A percentile compares a stretch with the other conserved stretches of the same genome.
Evolutionary conservation across 129 eudicot species (phyloP).

Genomic region (Centella asiatica): DNA sequence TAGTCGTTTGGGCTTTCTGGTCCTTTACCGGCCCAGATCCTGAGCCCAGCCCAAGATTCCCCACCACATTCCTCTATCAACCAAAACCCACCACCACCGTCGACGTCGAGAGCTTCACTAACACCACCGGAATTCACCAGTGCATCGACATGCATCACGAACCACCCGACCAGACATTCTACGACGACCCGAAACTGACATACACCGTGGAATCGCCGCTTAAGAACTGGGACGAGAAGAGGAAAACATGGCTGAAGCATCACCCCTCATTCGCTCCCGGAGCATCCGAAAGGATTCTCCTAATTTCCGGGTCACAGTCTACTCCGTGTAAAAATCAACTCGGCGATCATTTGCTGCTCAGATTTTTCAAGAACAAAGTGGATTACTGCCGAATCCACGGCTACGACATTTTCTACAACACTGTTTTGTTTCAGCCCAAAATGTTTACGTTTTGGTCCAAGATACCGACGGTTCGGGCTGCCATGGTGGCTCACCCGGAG

Average conservation of each 20-base stretch:
- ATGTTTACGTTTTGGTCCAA: slow-evolving; percentile 86
- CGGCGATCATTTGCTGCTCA: slow-evolving; percentile 57
- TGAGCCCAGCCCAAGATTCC: slow-evolving; percentile 18
- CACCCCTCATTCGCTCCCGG: slow-evolving; percentile 51
- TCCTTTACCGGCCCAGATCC: slow-evolving; percentile 39
- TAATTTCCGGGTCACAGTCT: slow-evolving; percentile 79
- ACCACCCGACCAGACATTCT: slow-evolving; percentile 45
- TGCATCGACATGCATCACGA: slow-evolving; percentile 25
- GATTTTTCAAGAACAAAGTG: slow-evolving; percentile 80
- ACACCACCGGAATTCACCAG: neutral
- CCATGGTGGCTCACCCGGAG: slow-evolving; percentile 91
- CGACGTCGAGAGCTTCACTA: neutral
- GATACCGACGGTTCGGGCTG: slow-evolving; percentile 58
- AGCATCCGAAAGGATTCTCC: slow-evolving; percentile 35
- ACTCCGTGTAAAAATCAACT: slow-evolving; percentile 59
- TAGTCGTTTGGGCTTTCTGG: slow-evolving; percentile 44
- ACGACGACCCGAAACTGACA: slow-evolving; percentile 36
- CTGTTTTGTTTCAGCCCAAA: slow-evolving; percentile 50
- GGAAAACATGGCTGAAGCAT: slow-evolving; percentile 47
- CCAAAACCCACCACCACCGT: neutral
- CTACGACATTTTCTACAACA: slow-evolving; percentile 70
- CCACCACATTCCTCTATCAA: slow-evolving; percentile 4
- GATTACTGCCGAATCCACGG: slow-evolving; percentile 86
- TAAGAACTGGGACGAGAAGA: slow-evolving; percentile 58
- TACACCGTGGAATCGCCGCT: slow-evolving; percentile 31